Conservation (phyloP, 139 green algal species). For the Pseudopediastrum boryanum region DNA sequence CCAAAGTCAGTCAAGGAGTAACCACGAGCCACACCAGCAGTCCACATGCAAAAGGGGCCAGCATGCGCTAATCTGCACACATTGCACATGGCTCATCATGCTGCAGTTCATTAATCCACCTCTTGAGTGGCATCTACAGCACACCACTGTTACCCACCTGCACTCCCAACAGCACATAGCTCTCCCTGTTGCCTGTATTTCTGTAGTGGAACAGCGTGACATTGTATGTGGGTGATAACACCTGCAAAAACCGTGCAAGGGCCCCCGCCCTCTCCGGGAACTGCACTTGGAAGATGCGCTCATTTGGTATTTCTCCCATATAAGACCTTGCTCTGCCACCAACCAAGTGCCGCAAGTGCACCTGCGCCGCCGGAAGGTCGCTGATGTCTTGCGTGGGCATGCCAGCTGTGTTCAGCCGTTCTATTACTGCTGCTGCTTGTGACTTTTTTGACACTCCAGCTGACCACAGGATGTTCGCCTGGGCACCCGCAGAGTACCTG, state of each 20-base stretch:
- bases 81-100: too few species aligned
- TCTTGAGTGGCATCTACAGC: too few species aligned
- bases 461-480: constrained; percentile 76
- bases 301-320: constrained; percentile 69
- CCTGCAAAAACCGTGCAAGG: constrained; percentile 82
- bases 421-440: constrained; percentile 61
- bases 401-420: constrained; percentile 62
- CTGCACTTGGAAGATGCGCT: constrained; percentile 78
- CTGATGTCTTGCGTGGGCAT: constrained; percentile 82
- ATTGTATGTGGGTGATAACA: constrained; percentile 82
- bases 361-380: constrained; percentile 63
- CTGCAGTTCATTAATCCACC: too few species aligned
- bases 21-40: too few species aligned
- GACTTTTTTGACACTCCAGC: constrained; percentile 49
- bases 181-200: constrained; percentile 76
- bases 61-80: too few species aligned
- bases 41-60: too few species aligned
- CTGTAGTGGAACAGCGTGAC: constrained; percentile 99
- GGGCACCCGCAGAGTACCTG: constrained; percentile 65
- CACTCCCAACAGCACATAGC: constrained; percentile 82
- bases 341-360: constrained; percentile 92
- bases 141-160: constrained; percentile 63
- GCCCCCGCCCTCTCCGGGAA: constrained; percentile 94
- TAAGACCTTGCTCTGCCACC: constrained; percentile 78
- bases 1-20: too few species aligned